Conservation (phyloP, 495 filamentous ascomycete species). For the Penicillium silybi region DNA sequence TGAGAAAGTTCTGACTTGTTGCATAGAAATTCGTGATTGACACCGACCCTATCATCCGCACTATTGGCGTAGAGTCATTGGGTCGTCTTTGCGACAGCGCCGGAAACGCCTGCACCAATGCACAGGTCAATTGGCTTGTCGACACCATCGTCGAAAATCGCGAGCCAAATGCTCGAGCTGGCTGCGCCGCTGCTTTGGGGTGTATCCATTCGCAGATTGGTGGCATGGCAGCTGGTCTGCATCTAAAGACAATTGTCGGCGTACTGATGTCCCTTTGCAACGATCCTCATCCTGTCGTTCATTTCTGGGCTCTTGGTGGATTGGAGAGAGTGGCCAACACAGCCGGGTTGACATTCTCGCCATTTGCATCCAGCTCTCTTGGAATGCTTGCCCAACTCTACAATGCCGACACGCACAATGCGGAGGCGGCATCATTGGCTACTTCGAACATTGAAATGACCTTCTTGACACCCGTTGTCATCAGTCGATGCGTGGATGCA, state of each 20-base stretch:
- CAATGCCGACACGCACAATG: constrained; percentile 83
- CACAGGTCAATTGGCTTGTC: constrained; percentile 85
- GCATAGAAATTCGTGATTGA: constrained; percentile 68
- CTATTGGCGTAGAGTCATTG: constrained; percentile 80
- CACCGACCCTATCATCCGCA: constrained; percentile 78
- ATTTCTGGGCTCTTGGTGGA: constrained; percentile 92
- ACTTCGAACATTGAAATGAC: constrained; percentile 88
- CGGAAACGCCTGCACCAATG: constrained; percentile 82
- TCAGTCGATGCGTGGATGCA: constrained; percentile 88
- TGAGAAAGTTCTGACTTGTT: constrained; percentile 5
- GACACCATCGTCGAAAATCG: constrained; percentile 90
- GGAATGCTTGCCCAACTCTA: constrained; percentile 93
- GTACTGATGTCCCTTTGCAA: constrained; percentile 94
- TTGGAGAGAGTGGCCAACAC: constrained; percentile 86
- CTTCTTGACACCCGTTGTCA: constrained; percentile 71
- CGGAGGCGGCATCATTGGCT: constrained; percentile 69
- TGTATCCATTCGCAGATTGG: constrained; percentile 93
- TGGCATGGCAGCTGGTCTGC: constrained; percentile 96
- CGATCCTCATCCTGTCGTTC: constrained; percentile 93
- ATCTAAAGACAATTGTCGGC: constrained; percentile 91
- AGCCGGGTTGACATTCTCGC: constrained; percentile 85
- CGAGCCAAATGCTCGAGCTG: constrained; percentile 88
- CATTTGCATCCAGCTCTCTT: constrained; percentile 82
- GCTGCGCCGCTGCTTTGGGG: constrained; percentile 89
- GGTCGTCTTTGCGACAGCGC: constrained; percentile 85